Conservation (phyloP, 2,329 filamentous ascomycete genomes). For the Microdochium trichocladiopsis region DNA sequence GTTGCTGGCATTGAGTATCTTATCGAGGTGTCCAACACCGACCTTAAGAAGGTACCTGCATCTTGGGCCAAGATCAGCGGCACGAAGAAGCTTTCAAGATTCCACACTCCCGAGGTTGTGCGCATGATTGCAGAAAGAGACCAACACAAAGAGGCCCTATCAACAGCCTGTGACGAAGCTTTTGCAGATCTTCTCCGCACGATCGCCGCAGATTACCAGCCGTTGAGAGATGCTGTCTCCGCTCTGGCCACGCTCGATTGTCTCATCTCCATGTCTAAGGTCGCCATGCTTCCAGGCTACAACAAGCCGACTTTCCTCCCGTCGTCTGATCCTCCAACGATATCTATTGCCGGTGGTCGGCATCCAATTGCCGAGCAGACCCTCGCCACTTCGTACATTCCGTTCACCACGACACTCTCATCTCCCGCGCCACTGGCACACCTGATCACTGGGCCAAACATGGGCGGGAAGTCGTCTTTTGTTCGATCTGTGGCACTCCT, state of each 20-base stretch:
- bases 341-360: constrained; percentile 68
- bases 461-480: constrained; percentile 98
- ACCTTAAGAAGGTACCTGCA: constrained; percentile 81
- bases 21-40: constrained; percentile 79
- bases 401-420: constrained; percentile 74
- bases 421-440: constrained; percentile 62
- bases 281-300: constrained; percentile 84
- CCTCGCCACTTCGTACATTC: constrained; percentile 80
- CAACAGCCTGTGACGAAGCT: constrained; percentile 82
- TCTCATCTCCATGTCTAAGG: constrained; percentile 75
- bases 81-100: constrained; percentile 86
- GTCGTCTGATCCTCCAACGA: constrained; percentile 55
- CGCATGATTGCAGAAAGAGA: constrained; percentile 79
- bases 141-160: constrained; percentile 88
- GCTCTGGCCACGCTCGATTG: constrained; percentile 85
- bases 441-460: constrained; percentile 93
- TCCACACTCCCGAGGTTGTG: constrained; percentile 88
- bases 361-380: constrained; percentile 96
- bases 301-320: constrained; percentile 63
- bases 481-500: constrained; percentile 89
- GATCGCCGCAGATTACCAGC: constrained; percentile 79
- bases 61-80: constrained; percentile 94
- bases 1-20: constrained; percentile 91
- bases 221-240: constrained; percentile 81
- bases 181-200: constrained; percentile 65